Evolutionary conservation across 768 basidiomycete genomes (phyloP).

Genomic region (Psilocybe tampanensis): DNA sequence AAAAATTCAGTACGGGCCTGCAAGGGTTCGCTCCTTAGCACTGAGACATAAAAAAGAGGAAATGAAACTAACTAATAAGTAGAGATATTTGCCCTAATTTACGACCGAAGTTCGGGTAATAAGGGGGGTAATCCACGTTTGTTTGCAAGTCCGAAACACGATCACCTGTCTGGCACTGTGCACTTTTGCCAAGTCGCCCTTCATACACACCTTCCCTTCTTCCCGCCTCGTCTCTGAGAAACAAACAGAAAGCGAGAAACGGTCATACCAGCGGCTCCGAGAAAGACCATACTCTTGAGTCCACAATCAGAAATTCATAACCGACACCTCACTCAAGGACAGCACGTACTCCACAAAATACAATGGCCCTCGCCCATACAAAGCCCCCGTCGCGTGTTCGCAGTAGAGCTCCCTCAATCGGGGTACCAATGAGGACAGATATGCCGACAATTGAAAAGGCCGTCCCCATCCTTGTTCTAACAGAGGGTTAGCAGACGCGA

Average conservation of each 20-base stretch:
- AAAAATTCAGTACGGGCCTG: no score
- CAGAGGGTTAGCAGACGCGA: background rate
- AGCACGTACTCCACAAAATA: slow-evolving; percentile 42
- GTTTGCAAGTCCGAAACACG: no score
- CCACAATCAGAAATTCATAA: background rate
- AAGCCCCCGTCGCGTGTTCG: slow-evolving; percentile 23
- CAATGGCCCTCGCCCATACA: slow-evolving; percentile 39
- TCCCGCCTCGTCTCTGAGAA: slow-evolving; percentile 15
- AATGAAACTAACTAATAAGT: no score
- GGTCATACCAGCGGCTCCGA: slow-evolving; percentile 30
- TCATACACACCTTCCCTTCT: slow-evolving; percentile 15
- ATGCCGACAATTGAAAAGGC: slow-evolving; percentile 48
- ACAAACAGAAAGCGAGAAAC: slow-evolving; percentile 31
- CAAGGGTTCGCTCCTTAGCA: no score
- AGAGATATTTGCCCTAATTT: no score
- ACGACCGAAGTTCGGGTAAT: no score
- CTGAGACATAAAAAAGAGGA: no score
- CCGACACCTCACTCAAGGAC: no score
- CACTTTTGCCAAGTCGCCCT: no score
- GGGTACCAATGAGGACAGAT: slow-evolving; percentile 49
- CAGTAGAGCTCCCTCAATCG: slow-evolving; percentile 50
- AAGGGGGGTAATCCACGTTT: no score
- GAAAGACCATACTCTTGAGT: slow-evolving; percentile 26
- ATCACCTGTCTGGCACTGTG: no score
- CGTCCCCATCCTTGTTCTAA: slow-evolving; percentile 50